Evolutionary conservation across 179 eudicot species (phyloP), one percentile per base, ranked within the genome.

Genomic region (Silene noctiflora): DNA sequence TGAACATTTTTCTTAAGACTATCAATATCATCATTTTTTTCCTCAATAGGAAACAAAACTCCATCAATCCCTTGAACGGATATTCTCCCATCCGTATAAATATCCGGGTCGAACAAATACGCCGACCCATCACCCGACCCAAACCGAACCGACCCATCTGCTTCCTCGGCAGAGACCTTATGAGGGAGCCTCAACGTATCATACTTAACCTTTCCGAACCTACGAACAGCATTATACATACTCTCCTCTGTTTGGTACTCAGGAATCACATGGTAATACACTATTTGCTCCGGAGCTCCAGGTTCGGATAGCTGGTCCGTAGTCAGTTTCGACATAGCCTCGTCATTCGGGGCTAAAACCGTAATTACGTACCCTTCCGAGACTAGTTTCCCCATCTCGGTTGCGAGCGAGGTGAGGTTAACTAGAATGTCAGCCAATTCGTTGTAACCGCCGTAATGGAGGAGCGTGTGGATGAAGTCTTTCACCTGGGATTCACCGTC

Each of bases 171-270:
- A 35, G 75, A 78, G 14, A 94, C 85, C 82, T 91, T 94, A 66
- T 86, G 89, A 2, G 98, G 97, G 80, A 91, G 42, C 83, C 97
- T 77, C 69, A 94, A 65, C 0, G 98, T 94, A 60, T 94, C 98
- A 44, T 91, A 94, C 73, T 71, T 82, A 16, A 91, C 89, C 77
- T 91, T 90, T 75, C 98, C 98, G 8, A 94, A 94, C 72, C 98
- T 81, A 63, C 98, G 76, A 1, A 91, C 98, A 0, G 98, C 83
- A 79, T 94, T 94, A 71, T 94, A 94, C 98, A 94, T 93, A 79
- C 98, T 93, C 82, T 93, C 98, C 75, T 93, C 98, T 0, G 98
- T 93, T 62, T 93, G 98, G 64, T 93, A 93, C 81, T 93, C 98
- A 1, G 98, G 96, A 9, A 93, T 87, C 59, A 93, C 66, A 33